Base-by-base conservation (phyloP, 768 basidiomycete genomes). In the Boletus fagicola region DNA sequence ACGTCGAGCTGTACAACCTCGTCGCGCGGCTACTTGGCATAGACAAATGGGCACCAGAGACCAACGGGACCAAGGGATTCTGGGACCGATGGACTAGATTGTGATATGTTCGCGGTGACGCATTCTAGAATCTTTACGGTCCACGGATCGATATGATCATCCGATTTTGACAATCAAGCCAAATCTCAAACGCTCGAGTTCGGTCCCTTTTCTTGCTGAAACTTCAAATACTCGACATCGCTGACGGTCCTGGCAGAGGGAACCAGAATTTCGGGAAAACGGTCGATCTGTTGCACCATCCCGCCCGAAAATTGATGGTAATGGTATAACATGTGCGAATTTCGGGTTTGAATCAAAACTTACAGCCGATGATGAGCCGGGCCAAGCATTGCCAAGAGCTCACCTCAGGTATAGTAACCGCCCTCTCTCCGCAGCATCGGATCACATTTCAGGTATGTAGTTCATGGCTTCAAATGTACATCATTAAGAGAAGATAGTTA, bases 1-100 rank as follows among this genome's bases (percentile, higher is more conserved):
- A 92, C 62, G 83, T 93, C 35, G 84, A 95, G 72, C 72, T 95
- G 26, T 94, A 94, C 70, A 87, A 85, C 58, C 83, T 94, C 22
- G 79, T 93, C 46, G 82, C 84, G 75, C 86, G 83, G 67, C 75
- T 94, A 31, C 75, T 93, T 28, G 88, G 85, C 5, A 80, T 89
- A 43, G 77, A 80, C 58, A 61, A 73, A 15, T 71, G 70, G 43
- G 80, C 80, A 20, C 83, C 88, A n/a, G 60, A 67, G 22, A 90
- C 79, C 53, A 94, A 95, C 60, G 92, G 91, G 33, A 91, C 90
- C 1, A 53, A 58, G 33, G 85, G 86, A 11, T 93, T 93, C 70
- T 94, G 93, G 93, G 87, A 92, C 65, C 75, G 74, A 60, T 92
- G 61, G 58, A 53, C 46, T 16, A 22, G 35, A 26, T 46, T 46